Base-by-base conservation (phyloP, 2,329 filamentous ascomycete species). In the Simplicillium sp. region DNA sequence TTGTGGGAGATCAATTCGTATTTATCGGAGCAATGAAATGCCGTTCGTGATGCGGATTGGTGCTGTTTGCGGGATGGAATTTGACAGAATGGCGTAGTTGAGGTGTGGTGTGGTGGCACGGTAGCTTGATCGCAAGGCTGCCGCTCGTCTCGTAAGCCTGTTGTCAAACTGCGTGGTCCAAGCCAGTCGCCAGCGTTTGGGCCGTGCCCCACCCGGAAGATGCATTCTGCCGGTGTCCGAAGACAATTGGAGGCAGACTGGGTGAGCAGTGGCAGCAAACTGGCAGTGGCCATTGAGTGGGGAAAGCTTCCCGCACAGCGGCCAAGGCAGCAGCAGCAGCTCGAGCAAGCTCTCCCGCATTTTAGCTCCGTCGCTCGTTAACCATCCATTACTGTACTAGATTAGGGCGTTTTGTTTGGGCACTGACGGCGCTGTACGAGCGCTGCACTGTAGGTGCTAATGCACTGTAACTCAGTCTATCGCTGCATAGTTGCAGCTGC, bases 131-230 rank as follows among this genome's bases (percentile, higher is more conserved):
- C 42, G 40, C 50, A 46, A 54, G 50, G 50, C 50, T 50, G 39
- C 50, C 44, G 42, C 47, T 41, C 39, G 35, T 50, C 50, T 51
- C 50, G 50, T 51, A 51, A 53, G 49, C 49, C 38, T 36, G 39
- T 28, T 16, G 13, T 34, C 38, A 35, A 33, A 36, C 33, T 41
- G 41, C 41, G 41, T 41, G 37, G 41, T 8, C 31, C 38, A 35
- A n/a, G 37, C 38, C 29, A 37, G 34, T 39, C 39, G 42, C 39
- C 37, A 31, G 39, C 29, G 39, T 25, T n/a, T 16, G 17, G 33
- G 17, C 7, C 7, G 16, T 11, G 20, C 11, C 36, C 17, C 31
- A 37, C 20, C 11, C 44, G 49, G 49, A 46, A 32, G 4, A 42
- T 37, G 12, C 9, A 34, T 49, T 51, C 38, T 43, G 42, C 49